Evolutionary conservation across 2,329 filamentous ascomycete genomes (phyloP).

Genomic region (Ophiostoma tasmaniense): DNA sequence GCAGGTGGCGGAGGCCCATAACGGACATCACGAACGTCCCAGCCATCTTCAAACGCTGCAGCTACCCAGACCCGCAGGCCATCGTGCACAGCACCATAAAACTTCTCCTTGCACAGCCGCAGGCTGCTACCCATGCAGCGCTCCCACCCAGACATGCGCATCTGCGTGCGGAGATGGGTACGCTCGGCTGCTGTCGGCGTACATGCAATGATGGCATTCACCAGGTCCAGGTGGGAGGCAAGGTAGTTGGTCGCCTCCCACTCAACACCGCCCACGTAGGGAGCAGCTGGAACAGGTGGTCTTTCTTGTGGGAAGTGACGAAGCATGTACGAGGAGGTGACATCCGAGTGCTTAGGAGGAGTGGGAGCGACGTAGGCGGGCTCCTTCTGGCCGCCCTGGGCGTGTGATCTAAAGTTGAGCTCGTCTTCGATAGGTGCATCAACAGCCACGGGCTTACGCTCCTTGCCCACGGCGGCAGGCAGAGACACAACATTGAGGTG

Average conservation of each 20-base stretch:
- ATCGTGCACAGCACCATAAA: constrained; percentile 87
- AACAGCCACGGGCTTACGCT: not conserved
- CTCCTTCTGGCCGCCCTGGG: constrained; percentile 11
- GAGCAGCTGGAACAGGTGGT: constrained; percentile 84
- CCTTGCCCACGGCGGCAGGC: constrained; percentile 28
- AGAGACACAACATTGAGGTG: constrained; percentile 79
- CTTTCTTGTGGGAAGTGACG: constrained; percentile 76
- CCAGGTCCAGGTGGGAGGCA: constrained; percentile 80
- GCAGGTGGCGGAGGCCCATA: constrained; percentile 50
- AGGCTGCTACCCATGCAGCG: constrained; percentile 77
- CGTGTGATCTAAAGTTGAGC: not conserved
- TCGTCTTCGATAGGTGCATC: not conserved
- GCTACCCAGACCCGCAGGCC: constrained; percentile 83
- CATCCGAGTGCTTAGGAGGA: constrained; percentile 27
- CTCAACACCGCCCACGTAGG: constrained; percentile 93
- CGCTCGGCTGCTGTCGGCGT: constrained; percentile 61
- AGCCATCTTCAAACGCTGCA: constrained; percentile 78
- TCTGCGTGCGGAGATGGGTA: constrained; percentile 66
- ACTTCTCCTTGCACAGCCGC: constrained; percentile 93
- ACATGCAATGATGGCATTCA: constrained; percentile 84
- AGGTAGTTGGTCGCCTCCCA: constrained; percentile 98
- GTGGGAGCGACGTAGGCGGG: constrained; percentile 24
- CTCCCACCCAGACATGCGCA: constrained; percentile 82
- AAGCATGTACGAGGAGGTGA: constrained; percentile 52
- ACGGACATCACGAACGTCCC: constrained; percentile 73